These are phyloP conservation scores for Knoxia roxburghii DNA, from an alignment of 257 asterid species.

Conservation along the genomic window DNA sequence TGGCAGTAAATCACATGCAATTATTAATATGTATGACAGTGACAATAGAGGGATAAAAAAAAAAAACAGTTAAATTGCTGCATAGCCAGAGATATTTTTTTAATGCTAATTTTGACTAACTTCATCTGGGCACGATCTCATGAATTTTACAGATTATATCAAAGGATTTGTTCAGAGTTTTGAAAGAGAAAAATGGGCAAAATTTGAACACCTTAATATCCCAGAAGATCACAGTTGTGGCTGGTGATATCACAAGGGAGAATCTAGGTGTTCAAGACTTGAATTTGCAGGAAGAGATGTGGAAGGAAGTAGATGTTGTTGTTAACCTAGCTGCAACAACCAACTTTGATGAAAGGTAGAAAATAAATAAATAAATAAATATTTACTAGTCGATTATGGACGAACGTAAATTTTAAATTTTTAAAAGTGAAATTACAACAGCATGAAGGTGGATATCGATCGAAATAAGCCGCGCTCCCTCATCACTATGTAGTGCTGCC, in stretches of 20 bases:
- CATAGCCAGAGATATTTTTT: no score
- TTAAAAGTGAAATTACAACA: no score
- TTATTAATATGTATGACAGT: no score
- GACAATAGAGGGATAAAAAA: no score
- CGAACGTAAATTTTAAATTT: no score
- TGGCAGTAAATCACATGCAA: background rate
- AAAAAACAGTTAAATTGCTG: background rate
- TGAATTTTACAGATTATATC: slow-evolving; percentile 50
- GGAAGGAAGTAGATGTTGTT: slow-evolving; percentile 65
- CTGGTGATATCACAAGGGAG: slow-evolving; percentile 77
- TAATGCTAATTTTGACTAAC: no score
- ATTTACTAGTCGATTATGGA: no score
- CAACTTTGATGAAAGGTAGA: slow-evolving; percentile 84
- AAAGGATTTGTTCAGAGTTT: slow-evolving; percentile 66
- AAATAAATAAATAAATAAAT: background rate
- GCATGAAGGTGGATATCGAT: no score
- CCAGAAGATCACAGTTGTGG: slow-evolving; percentile 41
- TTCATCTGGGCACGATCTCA: no score
- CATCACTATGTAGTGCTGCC: no score
- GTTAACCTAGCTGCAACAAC: slow-evolving; percentile 90
- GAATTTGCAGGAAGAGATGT: slow-evolving; percentile 52
- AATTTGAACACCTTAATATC: slow-evolving; percentile 36
- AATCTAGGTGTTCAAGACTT: slow-evolving; percentile 64
- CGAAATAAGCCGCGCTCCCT: no score
- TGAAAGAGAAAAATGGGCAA: slow-evolving; percentile 52